Conservation (phyloP, 2,329 filamentous ascomycete species). For the Leptoxyphium fumago region DNA sequence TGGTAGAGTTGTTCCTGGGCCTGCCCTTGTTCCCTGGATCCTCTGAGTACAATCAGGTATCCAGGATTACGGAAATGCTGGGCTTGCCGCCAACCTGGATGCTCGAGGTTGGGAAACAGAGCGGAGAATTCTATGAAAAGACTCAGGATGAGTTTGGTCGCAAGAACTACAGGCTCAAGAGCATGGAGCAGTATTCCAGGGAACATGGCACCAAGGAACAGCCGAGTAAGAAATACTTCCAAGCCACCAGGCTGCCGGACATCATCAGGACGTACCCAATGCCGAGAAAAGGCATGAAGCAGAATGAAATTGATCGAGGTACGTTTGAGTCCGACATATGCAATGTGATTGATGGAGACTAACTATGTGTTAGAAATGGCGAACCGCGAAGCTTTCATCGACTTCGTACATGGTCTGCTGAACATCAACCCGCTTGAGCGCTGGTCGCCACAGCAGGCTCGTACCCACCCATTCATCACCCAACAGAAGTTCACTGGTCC, state of each 20-base stretch:
- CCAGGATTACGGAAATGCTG: slow-evolving; percentile 94
- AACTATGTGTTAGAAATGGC: slow-evolving; percentile 65
- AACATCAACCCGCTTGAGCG: slow-evolving; percentile 91
- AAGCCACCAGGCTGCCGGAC: slow-evolving; percentile 81
- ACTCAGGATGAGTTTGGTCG: slow-evolving; percentile 80
- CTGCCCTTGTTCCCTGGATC: slow-evolving; percentile 90
- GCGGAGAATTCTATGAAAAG: slow-evolving; percentile 95
- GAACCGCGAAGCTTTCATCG: slow-evolving; percentile 92
- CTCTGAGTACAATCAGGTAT: slow-evolving; percentile 97
- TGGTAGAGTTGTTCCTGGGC: slow-evolving; percentile 91
- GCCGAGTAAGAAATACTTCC: slow-evolving; percentile 99
- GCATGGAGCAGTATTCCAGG: slow-evolving; percentile 92
- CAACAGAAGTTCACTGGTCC: slow-evolving; percentile 94
- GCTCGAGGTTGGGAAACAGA: slow-evolving; percentile 97
- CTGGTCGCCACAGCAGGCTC: slow-evolving; percentile 96
- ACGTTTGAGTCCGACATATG: slow-evolving; percentile 17
- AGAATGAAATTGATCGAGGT: slow-evolving; percentile 91
- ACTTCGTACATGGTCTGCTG: slow-evolving; percentile 85
- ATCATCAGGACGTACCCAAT: slow-evolving; percentile 97
- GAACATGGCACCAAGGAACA: slow-evolving; percentile 96
- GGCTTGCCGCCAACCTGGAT: slow-evolving; percentile 96
- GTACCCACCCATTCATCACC: slow-evolving; percentile 94
- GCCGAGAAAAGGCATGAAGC: slow-evolving; percentile 99
- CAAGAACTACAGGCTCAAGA: slow-evolving; percentile 81
- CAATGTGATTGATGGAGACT: neutral